Base-by-base conservation (phyloP, 306 rosid genomes). In the Ormosia emarginata region DNA sequence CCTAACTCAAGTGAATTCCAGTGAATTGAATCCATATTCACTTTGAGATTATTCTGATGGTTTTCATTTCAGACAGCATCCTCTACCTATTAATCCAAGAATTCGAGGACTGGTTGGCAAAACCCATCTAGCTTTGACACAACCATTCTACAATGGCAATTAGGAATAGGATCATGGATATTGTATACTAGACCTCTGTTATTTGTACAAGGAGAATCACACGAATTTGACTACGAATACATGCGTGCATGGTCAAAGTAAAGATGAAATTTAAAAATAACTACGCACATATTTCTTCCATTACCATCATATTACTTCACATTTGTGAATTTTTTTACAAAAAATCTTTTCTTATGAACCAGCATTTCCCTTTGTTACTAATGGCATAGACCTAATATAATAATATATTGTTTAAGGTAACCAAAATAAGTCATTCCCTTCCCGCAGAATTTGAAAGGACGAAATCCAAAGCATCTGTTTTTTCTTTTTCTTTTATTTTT, bases 21-120 rank as follows among this genome's bases (percentile, higher is more conserved):
- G 41, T 15, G 14, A n/a, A 53, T 66, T 68, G 78, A 68, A 82
- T 11, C 57, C 57, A 76, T 46, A n/a, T 29, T 12, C 74, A 81
- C 56, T 0, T 5, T 49, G 57, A 49, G 32, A 53, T 49, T 17
- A 65, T 17, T 69, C 11, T 53, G 24, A 83, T 82, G 30, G 44
- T 81, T 43, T 82, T 39, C 29, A n/a, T 77, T 78, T 66, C 40
- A 44, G 12, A 77, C 15, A 61, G 13, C 18, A 43, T 52, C 13
- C 13, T 47, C 1, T 67, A 57, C 29, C 24, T 39, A n/a, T 69
- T 44, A 46, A 75, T 67, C 67, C 32, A 53, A 63, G 62, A 24
- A 43, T 33, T 69, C 52, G 30, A 69, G 49, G 50, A 62, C 41
- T 39, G 57, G 68, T 76, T 4, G 73, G 78, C 46, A 44, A 14